These are phyloP conservation scores for Medicago ruthenica DNA, from an alignment of 306 rosid genomes.

Conservation along the genomic window DNA sequence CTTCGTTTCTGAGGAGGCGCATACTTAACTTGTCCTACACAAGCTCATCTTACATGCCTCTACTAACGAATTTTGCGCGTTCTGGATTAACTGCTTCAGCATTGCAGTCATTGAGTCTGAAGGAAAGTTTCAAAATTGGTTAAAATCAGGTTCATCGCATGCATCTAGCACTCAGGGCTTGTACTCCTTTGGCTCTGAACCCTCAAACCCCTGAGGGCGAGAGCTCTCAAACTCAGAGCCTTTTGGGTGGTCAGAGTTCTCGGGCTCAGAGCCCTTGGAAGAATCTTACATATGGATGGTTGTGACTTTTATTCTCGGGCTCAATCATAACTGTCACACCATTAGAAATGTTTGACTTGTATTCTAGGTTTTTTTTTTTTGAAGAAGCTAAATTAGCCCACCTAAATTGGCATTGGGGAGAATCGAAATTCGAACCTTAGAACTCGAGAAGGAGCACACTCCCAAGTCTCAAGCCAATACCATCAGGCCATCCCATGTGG, in stretches of 20 bases:
- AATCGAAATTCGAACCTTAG: too few relatives aligned
- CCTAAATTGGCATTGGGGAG: too few relatives aligned
- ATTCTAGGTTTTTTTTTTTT: too few relatives aligned
- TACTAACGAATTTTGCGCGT: accelerated
- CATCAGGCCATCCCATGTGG: too few relatives aligned
- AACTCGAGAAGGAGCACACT: too few relatives aligned
- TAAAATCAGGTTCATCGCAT: neutral
- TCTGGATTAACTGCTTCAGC: neutral
- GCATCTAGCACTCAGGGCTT: neutral
- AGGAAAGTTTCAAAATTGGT: neutral
- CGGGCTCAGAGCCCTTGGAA: neutral
- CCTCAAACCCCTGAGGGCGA: neutral
- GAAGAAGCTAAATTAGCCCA: too few relatives aligned
- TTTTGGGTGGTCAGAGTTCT: neutral
- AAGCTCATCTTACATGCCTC: neutral
- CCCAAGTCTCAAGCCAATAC: too few relatives aligned
- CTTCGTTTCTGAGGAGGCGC: conserved; percentile 2
- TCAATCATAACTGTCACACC: too few relatives aligned
- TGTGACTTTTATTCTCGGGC: too few relatives aligned
- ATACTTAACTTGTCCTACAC: neutral
- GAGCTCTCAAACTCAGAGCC: neutral
- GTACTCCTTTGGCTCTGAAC: neutral
- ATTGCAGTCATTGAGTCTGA: neutral
- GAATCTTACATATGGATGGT: too few relatives aligned
- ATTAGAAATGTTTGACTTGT: too few relatives aligned